phyloP scores from a whole-genome alignment of 1,284 basidiomycete genomes.

The Porogramme epimiltina region DNA sequence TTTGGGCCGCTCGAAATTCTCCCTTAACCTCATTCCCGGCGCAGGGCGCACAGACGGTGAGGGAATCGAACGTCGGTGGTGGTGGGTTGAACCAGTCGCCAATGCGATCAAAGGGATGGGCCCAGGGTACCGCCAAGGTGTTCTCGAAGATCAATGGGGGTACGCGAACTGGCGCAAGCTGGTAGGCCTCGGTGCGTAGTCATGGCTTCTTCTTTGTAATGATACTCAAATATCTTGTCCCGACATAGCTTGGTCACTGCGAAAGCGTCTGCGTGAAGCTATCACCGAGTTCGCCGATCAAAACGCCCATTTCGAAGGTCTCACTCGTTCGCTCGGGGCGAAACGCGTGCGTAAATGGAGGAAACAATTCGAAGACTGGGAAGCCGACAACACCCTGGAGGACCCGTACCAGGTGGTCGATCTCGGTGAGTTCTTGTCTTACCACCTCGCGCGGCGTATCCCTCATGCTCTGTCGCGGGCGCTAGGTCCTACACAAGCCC shows the following conservation, averaged over 20 bases:
- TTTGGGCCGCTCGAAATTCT: constrained; percentile 18
- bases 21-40: constrained; percentile 18
- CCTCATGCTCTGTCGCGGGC: too few species aligned
- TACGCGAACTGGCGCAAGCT: constrained; percentile 32
- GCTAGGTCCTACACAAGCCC: constrained; percentile 5
- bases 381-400: not conserved
- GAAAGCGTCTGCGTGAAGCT: too few species aligned
- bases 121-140: constrained; percentile 24
- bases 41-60: constrained; percentile 30
- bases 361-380: constrained; percentile 2
- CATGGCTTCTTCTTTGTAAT: not conserved
- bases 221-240: too few species aligned
- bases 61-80: constrained; percentile 30
- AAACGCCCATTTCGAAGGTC: too few species aligned
- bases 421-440: constrained; percentile 2
- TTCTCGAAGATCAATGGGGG: constrained; percentile 30
- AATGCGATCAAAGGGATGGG: constrained; percentile 30
- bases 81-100: constrained; percentile 17
- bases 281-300: too few species aligned
- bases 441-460: not conserved
- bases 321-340: too few species aligned
- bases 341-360: too few species aligned
- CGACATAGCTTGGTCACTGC: too few species aligned
- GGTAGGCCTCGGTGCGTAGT: constrained; percentile 5
- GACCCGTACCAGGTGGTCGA: constrained; percentile 4